phyloP scores from a whole-genome alignment of 2,329 filamentous ascomycete genomes.

The Calycina herbarum region DNA sequence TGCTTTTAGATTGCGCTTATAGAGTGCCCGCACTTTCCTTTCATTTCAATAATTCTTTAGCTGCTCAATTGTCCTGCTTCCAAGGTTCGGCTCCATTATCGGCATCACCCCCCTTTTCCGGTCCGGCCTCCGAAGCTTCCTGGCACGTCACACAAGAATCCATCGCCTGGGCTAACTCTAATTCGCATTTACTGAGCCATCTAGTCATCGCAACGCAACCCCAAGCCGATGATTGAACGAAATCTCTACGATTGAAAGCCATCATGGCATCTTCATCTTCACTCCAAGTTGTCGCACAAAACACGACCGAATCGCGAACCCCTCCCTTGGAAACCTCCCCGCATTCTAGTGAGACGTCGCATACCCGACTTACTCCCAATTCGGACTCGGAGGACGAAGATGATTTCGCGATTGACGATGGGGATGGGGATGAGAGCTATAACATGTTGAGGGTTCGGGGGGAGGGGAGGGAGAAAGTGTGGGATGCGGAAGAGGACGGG shows the following conservation, averaged over 20 bases:
- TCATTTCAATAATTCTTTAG: too few relatives aligned
- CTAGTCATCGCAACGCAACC: too few relatives aligned
- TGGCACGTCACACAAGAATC: too few relatives aligned
- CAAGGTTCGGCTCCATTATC: too few relatives aligned
- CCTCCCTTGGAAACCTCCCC: slow-evolving; percentile 22
- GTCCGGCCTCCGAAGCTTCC: too few relatives aligned
- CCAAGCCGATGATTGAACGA: slow-evolving; percentile 1
- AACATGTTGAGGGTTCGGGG: slow-evolving; percentile 20
- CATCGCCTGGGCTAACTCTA: too few relatives aligned
- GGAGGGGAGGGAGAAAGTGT: slow-evolving; percentile 19
- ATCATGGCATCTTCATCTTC: slow-evolving; percentile 12
- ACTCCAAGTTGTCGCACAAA: not conserved
- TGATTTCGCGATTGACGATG: slow-evolving; percentile 23
- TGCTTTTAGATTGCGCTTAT: too few relatives aligned
- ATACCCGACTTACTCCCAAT: slow-evolving; percentile 31
- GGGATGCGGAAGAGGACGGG: slow-evolving; percentile 16
- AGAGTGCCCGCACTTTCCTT: too few relatives aligned
- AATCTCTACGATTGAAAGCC: not conserved
- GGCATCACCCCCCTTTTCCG: too few relatives aligned
- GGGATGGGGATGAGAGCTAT: slow-evolving; percentile 23
- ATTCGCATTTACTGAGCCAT: too few relatives aligned
- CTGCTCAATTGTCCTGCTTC: too few relatives aligned
- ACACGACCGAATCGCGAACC: slow-evolving; percentile 10
- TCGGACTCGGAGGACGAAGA: slow-evolving; percentile 33
- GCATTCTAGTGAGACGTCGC: slow-evolving; percentile 25